Conservation (phyloP, 306 rosid species). For the Prinsepia uniflora region DNA sequence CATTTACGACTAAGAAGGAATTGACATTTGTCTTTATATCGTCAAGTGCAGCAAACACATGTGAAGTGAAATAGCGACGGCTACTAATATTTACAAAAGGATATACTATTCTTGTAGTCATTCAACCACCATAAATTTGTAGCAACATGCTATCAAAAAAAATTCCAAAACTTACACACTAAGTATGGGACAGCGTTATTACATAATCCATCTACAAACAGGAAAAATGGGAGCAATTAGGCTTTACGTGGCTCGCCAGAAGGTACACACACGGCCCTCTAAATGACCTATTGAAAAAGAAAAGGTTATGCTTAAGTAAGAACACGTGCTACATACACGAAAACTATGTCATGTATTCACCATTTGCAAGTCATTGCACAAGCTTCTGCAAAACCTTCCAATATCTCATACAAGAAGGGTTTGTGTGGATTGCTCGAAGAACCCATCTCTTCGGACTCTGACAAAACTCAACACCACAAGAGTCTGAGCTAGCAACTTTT, state of each 20-base stretch:
- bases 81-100: background rate
- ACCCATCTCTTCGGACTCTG: constrained; percentile 71
- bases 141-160: background rate
- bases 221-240: background rate
- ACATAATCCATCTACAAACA: too few relatives aligned
- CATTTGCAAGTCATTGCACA: constrained; percentile 25
- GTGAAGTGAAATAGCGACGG: too few relatives aligned
- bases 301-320: background rate
- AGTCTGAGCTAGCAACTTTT: constrained; percentile 29
- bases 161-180: background rate
- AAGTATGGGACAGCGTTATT: too few relatives aligned
- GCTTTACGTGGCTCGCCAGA: background rate
- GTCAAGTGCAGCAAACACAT: too few relatives aligned
- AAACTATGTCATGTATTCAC: background rate
- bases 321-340: background rate
- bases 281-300: background rate
- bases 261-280: background rate
- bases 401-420: constrained; percentile 79
- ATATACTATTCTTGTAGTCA: constrained; percentile 1
- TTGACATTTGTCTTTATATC: too few relatives aligned
- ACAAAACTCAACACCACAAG: constrained; percentile 40
- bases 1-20: too few relatives aligned
- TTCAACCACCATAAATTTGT: background rate
- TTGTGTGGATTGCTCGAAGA: constrained; percentile 70
- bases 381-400: constrained; percentile 67